Evolutionary conservation across 805 yeast genomes (phyloP).

Genomic region (Candida argentea): DNA sequence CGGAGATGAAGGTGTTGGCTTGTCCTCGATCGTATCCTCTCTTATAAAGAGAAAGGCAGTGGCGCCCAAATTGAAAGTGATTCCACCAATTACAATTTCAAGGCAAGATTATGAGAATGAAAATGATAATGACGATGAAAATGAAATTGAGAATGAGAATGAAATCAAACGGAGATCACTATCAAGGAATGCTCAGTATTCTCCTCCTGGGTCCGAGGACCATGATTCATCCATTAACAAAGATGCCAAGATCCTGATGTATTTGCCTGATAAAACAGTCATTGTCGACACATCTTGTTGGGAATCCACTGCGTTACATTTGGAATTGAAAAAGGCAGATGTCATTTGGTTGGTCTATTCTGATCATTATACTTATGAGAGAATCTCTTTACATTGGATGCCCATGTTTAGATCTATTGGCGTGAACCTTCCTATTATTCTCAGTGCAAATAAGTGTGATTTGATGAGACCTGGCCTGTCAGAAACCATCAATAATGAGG

Average conservation of each 20-base stretch:
- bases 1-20: constrained; percentile 91
- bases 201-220: constrained; percentile 1
- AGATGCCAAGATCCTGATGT: constrained; percentile 12
- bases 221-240: background rate
- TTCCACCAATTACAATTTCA: constrained; percentile 83
- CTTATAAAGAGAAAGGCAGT: constrained; percentile 66
- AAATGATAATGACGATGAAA: constrained; percentile 1
- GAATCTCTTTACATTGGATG: constrained; percentile 90
- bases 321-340: constrained; percentile 74
- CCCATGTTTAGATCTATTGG: constrained; percentile 89
- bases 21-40: constrained; percentile 68
- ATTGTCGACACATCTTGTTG: constrained; percentile 73
- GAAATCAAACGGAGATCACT: too few species aligned
- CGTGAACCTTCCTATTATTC: constrained; percentile 83
- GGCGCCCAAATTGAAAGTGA: constrained; percentile 62
- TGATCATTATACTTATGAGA: constrained; percentile 89
- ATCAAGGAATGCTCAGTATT: too few species aligned
- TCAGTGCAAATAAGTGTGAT: constrained; percentile 79
- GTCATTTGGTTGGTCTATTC: constrained; percentile 92
- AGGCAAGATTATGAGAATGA: constrained; percentile 44
- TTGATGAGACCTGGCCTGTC: constrained; percentile 32
- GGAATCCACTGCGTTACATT: constrained; percentile 50
- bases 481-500: constrained; percentile 46
- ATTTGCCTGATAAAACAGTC: constrained; percentile 43
- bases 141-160: constrained; percentile 1